Evolutionary conservation across 257 asterid species (phyloP).

Genomic region (Lycium barbarum): DNA sequence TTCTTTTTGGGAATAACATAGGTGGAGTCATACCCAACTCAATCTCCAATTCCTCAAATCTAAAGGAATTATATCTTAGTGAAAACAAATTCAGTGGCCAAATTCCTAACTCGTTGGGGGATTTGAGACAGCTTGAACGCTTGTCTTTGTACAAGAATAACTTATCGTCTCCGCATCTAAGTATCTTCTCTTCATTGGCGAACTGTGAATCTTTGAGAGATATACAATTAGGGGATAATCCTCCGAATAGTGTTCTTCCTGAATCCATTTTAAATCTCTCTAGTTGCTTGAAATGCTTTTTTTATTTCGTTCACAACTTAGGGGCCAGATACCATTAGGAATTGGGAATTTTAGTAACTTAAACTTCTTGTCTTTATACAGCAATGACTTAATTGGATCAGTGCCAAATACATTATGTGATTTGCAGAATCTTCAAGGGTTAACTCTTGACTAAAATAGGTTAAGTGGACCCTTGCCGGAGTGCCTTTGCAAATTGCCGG

Average conservation of each 20-base stretch:
- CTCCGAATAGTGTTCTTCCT: constrained; percentile 40
- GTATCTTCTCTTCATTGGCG: constrained; percentile 39
- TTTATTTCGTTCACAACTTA: constrained; percentile 29
- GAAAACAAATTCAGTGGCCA: no score
- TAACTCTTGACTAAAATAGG: constrained; percentile 31
- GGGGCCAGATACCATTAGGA: constrained; percentile 42
- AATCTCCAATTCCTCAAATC: no score
- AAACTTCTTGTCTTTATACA: constrained; percentile 27
- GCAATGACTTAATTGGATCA: constrained; percentile 42
- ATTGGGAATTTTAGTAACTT: constrained; percentile 50
- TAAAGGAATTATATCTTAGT: no score
- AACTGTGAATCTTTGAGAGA: constrained; percentile 40
- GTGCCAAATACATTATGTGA: constrained; percentile 38
- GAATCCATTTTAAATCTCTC: constrained; percentile 43
- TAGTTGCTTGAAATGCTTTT: constrained; percentile 32
- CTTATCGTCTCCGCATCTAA: constrained; percentile 31
- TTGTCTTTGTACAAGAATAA: constrained; percentile 32
- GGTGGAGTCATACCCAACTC: no score
- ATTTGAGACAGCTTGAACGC: constrained; percentile 22
- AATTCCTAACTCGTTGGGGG: no score
- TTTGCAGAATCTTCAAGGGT: constrained; percentile 35
- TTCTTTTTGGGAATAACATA: no score
- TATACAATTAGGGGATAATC: constrained; percentile 33
- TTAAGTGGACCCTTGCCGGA: constrained; percentile 38
- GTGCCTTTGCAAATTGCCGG: constrained; percentile 33